Evolutionary conservation across 2,329 filamentous ascomycete genomes (phyloP), one percentile per base, ranked within the genome.

Genomic region (Aspergillus sergii): DNA sequence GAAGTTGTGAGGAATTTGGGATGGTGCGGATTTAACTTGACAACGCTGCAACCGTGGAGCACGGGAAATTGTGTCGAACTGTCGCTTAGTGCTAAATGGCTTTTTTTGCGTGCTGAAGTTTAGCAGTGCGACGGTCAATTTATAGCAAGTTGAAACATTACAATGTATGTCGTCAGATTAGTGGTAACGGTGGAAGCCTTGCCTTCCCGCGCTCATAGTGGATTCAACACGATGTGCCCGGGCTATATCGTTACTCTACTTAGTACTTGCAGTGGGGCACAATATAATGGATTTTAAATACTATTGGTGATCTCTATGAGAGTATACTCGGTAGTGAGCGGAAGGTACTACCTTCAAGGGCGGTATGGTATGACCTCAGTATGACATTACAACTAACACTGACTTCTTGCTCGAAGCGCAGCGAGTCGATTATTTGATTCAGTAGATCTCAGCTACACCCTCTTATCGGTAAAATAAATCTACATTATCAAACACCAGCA

Each of bases 21-120:
- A 76, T 97, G 94, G 94, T 94, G 96, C 68, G 94, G 94, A 60
- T 97, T 97, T 75, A 91, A 92, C 74, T 85, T 94, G 69, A 89
- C 88, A 57, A 94, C 91, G 28, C 84, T 97, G 50, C 89, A 93
- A 69, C 86, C 88, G 70, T 97, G 93, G 90, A 85, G 64, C 53
- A 43, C 62, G 23, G 54, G 87, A 19, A 81, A 83, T 53, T 83
- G 84, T 45, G 76, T 77, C 55, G 80, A 79, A 54, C 87, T 91
- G 66, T 85, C 89, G 59, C 88, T 91, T 57, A 96, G 93, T 80
- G 81, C 88, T 58, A 84, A 84, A 72, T 97, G 94, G 94, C 78
- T 97, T 63, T 93, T 96, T 76, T 88, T 97, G 84, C 89, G 89
- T 66, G 95, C 96, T 88, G 93, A 97, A 76, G 82, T 94, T 63